Evolutionary conservation across 169 alveolate genomes (phyloP).

Genomic region (Plasmodium inui): DNA sequence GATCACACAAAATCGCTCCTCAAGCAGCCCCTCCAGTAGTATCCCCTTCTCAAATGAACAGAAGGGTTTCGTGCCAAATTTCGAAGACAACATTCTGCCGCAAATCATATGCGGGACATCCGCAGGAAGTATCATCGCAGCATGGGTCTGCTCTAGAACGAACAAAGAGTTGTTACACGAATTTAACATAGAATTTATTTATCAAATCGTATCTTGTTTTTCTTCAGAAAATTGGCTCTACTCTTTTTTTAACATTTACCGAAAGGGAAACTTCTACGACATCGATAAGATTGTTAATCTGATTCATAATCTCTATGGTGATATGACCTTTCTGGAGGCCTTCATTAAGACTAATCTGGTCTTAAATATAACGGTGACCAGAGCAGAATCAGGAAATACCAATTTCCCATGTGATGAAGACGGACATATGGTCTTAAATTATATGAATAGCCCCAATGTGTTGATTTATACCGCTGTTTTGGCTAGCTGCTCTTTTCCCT

Average conservation of each 20-base stretch:
- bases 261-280: slow-evolving; percentile 81
- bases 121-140: slow-evolving; percentile 88
- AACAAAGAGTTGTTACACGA: slow-evolving; percentile 79
- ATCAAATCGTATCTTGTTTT: slow-evolving; percentile 74
- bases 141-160: slow-evolving; percentile 84
- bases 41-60: neutral
- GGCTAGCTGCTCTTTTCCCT: slow-evolving; percentile 86
- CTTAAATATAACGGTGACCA: slow-evolving; percentile 85
- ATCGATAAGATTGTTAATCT: slow-evolving; percentile 72
- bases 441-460: slow-evolving; percentile 85
- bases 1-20: neutral
- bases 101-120: slow-evolving; percentile 85
- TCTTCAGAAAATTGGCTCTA: slow-evolving; percentile 76
- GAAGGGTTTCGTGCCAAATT: slow-evolving; percentile 36
- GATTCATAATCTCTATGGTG: slow-evolving; percentile 75
- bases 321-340: slow-evolving; percentile 85
- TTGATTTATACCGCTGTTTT: slow-evolving; percentile 85
- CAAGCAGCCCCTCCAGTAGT: neutral
- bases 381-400: slow-evolving; percentile 80
- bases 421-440: slow-evolving; percentile 81
- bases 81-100: slow-evolving; percentile 79
- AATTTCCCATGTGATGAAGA: slow-evolving; percentile 72
- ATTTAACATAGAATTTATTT: slow-evolving; percentile 66
- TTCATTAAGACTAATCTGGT: slow-evolving; percentile 84
- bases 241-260: slow-evolving; percentile 76